phyloP scores from a whole-genome alignment of 805 yeast genomes.

The Wickerhamia fluorescens region DNA sequence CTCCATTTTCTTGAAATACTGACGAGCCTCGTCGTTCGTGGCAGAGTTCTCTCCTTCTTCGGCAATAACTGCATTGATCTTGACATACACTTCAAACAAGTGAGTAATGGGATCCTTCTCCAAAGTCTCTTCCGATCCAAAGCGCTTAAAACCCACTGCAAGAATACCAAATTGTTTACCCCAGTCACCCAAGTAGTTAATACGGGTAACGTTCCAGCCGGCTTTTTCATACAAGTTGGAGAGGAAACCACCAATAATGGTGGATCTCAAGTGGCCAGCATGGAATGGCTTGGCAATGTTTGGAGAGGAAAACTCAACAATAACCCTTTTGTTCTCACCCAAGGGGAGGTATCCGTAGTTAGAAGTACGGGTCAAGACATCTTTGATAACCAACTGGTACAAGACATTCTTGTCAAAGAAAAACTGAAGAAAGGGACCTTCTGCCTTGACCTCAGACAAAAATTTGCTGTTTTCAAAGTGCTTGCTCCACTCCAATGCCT shows the following conservation, averaged over 20 bases:
- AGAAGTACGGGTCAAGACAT: conserved; percentile 51
- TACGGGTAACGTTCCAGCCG: conserved; percentile 89
- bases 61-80: conserved; percentile 69
- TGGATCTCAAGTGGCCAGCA: conserved; percentile 97
- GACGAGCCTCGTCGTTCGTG: conserved; percentile 80
- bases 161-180: conserved; percentile 97
- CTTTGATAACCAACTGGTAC: conserved; percentile 62
- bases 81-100: conserved; percentile 89
- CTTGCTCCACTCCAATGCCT: conserved; percentile 64
- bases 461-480: conserved; percentile 68
- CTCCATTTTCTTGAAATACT: conserved; percentile 85
- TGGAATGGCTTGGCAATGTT: conserved; percentile 99
- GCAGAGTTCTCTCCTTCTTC: conserved; percentile 49
- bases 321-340: conserved; percentile 58
- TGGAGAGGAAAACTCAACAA: conserved; percentile 94
- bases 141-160: conserved; percentile 85
- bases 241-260: conserved; percentile 95
- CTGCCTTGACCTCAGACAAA: conserved; percentile 65
- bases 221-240: conserved; percentile 81
- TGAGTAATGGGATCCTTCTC: conserved; percentile 84
- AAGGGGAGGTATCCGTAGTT: conserved; percentile 70
- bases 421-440: conserved; percentile 90
- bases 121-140: conserved; percentile 73
- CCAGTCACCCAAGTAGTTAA: conserved; percentile 98
- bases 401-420: conserved; percentile 65